Percentiles rank a stretch among this genome's conserved stretches.
Conservation (phyloP, 2,329 filamentous ascomycete genomes). For the Ciborinia camelliae region DNA sequence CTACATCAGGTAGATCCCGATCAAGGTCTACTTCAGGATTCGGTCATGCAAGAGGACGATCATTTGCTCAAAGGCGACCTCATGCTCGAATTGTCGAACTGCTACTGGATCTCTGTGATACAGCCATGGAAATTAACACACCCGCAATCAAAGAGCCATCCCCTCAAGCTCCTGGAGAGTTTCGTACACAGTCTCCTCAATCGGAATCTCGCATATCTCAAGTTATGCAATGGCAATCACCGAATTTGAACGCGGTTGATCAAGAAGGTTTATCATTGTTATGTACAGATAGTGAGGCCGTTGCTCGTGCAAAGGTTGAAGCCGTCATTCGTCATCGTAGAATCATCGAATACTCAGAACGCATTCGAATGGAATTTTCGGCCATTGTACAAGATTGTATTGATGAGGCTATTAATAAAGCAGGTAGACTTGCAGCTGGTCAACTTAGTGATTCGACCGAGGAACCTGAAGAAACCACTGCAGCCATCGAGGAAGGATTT, state of each 20-base stretch:
- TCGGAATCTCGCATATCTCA: constrained; percentile 94
- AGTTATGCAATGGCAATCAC: constrained; percentile 94
- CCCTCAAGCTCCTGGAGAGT: constrained; percentile 65
- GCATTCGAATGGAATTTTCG: constrained; percentile 91
- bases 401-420: constrained; percentile 84
- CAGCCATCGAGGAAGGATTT: constrained; percentile 51
- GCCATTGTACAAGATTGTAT: constrained; percentile 94
- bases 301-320: constrained; percentile 86
- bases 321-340: constrained; percentile 86
- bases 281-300: constrained; percentile 84
- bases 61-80: constrained; percentile 87
- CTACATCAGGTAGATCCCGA: constrained; percentile 63
- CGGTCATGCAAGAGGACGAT: constrained; percentile 76
- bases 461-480: constrained; percentile 43
- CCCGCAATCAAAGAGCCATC: constrained; percentile 86
- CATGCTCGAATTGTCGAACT: constrained; percentile 92
- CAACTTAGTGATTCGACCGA: constrained; percentile 73
- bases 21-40: constrained; percentile 65
- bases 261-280: constrained; percentile 85
- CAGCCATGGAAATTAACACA: constrained; percentile 88
- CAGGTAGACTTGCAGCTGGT: constrained; percentile 80
- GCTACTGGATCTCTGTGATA: constrained; percentile 92
- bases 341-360: constrained; percentile 93
- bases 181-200: constrained; percentile 90
- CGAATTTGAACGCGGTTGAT: constrained; percentile 83